These are phyloP conservation scores for Sphagnum contortum DNA, from an alignment of 225 moss, liverwort and hornwort genomes.

Conservation along the genomic window DNA sequence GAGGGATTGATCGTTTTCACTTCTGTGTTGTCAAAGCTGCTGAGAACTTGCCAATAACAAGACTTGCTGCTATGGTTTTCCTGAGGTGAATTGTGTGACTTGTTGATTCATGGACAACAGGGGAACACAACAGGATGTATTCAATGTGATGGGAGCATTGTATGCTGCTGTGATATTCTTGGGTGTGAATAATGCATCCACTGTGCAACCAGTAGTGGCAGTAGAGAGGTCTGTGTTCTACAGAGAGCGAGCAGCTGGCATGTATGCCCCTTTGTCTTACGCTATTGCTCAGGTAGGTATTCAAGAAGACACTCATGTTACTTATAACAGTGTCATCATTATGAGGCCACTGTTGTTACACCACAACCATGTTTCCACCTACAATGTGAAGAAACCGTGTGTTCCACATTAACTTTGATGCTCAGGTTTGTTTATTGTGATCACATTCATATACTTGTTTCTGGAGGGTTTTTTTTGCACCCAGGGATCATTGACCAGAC, in stretches of 20 bases:
- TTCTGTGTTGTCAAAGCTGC: no score
- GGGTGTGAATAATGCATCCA: conserved; percentile 81
- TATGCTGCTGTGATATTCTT: conserved; percentile 86
- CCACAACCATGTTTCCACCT: no score
- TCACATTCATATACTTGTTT: background rate
- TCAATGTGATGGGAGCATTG: conserved; percentile 87
- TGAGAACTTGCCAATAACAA: no score
- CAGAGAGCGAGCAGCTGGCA: conserved; percentile 86
- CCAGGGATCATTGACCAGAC: background rate
- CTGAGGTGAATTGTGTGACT: background rate
- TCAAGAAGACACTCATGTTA: no score
- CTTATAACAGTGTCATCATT: no score
- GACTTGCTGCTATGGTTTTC: no score
- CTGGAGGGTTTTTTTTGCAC: background rate
- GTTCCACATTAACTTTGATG: background rate
- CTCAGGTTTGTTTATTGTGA: background rate
- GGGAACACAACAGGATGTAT: conserved; percentile 62
- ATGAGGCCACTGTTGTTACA: no score
- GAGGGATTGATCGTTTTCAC: no score
- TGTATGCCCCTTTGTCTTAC: conserved; percentile 87
- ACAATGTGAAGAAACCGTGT: background rate
- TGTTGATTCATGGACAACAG: conserved; percentile 20
- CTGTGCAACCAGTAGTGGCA: conserved; percentile 82
- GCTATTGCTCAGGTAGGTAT: conserved; percentile 68
- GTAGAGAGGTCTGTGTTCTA: conserved; percentile 91